phyloP scores from a whole-genome alignment of 2,329 filamentous ascomycete species.

The Colletotrichum tanaceti region DNA sequence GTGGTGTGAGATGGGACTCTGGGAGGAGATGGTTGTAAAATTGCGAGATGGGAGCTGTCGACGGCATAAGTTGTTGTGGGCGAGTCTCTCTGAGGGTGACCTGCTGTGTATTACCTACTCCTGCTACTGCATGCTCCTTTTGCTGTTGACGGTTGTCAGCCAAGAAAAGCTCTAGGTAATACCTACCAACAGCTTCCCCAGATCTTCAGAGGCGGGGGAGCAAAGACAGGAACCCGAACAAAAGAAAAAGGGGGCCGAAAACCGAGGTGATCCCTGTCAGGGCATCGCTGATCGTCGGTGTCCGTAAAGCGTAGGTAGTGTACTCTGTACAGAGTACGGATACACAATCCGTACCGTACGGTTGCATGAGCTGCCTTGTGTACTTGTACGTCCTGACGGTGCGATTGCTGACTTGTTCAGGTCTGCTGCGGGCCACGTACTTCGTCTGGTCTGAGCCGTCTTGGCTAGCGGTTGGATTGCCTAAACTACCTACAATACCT shows the following conservation, averaged over 20 bases:
- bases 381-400: not conserved
- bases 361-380: not conserved
- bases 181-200: slow-evolving; percentile 36
- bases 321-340: too few species aligned
- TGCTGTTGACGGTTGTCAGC: not conserved
- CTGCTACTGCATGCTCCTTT: not conserved
- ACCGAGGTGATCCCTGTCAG: slow-evolving; percentile 34
- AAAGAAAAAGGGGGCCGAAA: slow-evolving; percentile 19
- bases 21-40: slow-evolving; percentile 4
- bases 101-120: too few species aligned
- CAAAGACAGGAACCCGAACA: slow-evolving; percentile 30
- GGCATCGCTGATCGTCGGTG: slow-evolving; percentile 20
- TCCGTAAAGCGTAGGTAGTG: not conserved
- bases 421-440: not conserved
- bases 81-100: not conserved
- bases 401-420: slow-evolving; percentile 6
- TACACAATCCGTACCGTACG: too few species aligned
- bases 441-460: not conserved
- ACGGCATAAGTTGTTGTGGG: not conserved
- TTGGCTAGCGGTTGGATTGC: too few species aligned
- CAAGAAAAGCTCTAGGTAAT: slow-evolving; percentile 5
- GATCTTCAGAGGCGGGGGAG: slow-evolving; percentile 29
- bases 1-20: not conserved
- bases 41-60: not conserved
- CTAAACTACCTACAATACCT: too few species aligned